A percentile compares a stretch with the other conserved stretches of the same genome.
Evolutionary conservation across 2,329 filamentous ascomycete genomes (phyloP).

Genomic region (Pyricularia pennisetigena): DNA sequence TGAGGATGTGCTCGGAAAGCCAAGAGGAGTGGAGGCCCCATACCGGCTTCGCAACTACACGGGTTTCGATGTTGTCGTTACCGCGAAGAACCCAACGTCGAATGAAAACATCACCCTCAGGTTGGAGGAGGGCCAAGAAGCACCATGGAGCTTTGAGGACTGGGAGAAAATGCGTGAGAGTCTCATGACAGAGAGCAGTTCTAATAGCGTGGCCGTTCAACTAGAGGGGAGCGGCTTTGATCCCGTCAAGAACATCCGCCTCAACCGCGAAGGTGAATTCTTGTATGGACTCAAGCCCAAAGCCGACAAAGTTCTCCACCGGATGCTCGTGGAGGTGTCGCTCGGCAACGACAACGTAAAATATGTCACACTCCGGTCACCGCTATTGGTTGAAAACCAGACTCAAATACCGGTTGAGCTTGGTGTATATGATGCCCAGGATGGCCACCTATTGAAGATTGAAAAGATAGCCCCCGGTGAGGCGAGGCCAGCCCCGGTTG

Average conservation of each 20-base stretch:
- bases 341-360: slow-evolving; percentile 95
- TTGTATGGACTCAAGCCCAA: slow-evolving; percentile 84
- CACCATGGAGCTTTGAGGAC: slow-evolving; percentile 93
- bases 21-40: slow-evolving; percentile 80
- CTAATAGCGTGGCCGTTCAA: slow-evolving; percentile 65
- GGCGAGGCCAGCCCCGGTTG: slow-evolving; percentile 80
- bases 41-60: slow-evolving; percentile 95
- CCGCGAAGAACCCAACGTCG: slow-evolving; percentile 59
- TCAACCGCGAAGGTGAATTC: slow-evolving; percentile 90
- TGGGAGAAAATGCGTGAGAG: slow-evolving; percentile 95
- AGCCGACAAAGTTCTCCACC: slow-evolving; percentile 75
- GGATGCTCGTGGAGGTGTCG: slow-evolving; percentile 82
- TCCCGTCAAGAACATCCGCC: slow-evolving; percentile 72
- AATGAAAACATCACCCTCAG: slow-evolving; percentile 66
- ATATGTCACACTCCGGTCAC: slow-evolving; percentile 91
- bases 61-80: slow-evolving; percentile 79
- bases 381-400: slow-evolving; percentile 85
- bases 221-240: slow-evolving; percentile 94
- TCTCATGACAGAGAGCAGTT: slow-evolving; percentile 71
- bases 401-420: slow-evolving; percentile 94
- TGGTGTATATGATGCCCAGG: slow-evolving; percentile 77
- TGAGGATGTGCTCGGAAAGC: slow-evolving; percentile 88
- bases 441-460: slow-evolving; percentile 89
- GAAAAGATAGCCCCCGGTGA: slow-evolving; percentile 95
- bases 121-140: slow-evolving; percentile 80